phyloP scores from a whole-genome alignment of 768 basidiomycete genomes.

The Mrakia gelida region DNA sequence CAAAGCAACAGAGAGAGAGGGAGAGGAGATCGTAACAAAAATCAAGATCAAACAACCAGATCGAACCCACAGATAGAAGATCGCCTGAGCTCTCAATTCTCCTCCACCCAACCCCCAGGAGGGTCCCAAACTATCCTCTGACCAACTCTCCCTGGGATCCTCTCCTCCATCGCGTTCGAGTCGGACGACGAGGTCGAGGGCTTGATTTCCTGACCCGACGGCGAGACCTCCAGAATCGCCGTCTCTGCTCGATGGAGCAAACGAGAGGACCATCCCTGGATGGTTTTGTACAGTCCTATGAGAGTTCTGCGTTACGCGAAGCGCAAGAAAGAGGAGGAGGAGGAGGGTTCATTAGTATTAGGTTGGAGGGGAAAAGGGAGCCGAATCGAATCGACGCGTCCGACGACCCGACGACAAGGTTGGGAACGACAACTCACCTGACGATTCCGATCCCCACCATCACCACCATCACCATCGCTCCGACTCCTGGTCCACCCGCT shows the following conservation, averaged over 20 bases:
- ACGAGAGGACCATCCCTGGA: neutral
- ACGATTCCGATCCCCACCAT: constrained; percentile 7
- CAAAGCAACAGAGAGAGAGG: too few species aligned
- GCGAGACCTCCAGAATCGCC: constrained; percentile 25
- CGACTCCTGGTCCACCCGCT: neutral
- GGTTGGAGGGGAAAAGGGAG: too few species aligned
- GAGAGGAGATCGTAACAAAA: neutral
- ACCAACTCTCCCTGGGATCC: neutral
- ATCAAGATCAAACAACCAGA: neutral
- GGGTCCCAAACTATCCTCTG: neutral
- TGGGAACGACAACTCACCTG: neutral
- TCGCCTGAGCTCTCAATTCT: neutral
- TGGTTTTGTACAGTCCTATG: constrained; percentile 3
- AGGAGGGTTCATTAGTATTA: too few species aligned
- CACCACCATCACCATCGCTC: constrained; percentile 13
- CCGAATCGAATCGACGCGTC: neutral
- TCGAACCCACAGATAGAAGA: neutral
- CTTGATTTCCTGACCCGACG: neutral
- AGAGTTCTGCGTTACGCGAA: neutral
- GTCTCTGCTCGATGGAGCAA: constrained; percentile 24
- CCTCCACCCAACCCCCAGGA: neutral
- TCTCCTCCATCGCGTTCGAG: neutral
- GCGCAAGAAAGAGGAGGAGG: neutral
- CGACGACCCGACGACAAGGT: neutral
- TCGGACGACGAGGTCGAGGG: too few species aligned